phyloP scores from a whole-genome alignment of 1,139 yeast species.

The Yamadazyma pseudoaaseri region DNA sequence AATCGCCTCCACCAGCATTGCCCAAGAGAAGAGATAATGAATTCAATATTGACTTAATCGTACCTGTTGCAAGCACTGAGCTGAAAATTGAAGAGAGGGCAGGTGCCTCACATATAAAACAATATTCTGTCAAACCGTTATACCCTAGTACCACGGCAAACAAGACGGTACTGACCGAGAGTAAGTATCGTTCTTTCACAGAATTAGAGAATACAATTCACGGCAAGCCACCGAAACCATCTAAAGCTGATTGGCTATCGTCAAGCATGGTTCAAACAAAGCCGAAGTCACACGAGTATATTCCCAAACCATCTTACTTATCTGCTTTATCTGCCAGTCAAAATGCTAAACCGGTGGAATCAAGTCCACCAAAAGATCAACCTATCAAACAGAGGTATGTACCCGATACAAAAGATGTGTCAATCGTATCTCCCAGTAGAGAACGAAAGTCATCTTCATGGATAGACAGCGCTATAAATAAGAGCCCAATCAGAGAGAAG shows the following conservation, averaged over 20 bases:
- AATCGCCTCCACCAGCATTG: conserved; percentile 5
- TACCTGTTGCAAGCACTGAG: conserved; percentile 11
- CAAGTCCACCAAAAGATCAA: neutral
- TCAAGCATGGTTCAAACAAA: conserved; percentile 5
- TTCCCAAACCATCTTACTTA: conserved; percentile 15
- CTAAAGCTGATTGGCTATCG: conserved; percentile 10
- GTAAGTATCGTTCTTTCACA: conserved; percentile 11
- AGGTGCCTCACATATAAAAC: neutral
- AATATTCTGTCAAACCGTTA: neutral
- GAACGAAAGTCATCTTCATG: conserved; percentile 8
- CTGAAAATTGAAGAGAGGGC: no score
- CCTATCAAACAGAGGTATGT: conserved; percentile 2
- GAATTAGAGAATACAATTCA: conserved; percentile 13
- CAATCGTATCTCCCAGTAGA: conserved; percentile 8
- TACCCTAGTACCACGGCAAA: neutral
- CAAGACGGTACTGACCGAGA: neutral
- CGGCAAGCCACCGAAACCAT: conserved; percentile 7
- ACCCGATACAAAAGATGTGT: conserved; percentile 2
- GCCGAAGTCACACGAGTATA: neutral
- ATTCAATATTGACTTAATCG: conserved; percentile 6
- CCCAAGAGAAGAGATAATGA: conserved; percentile 4
- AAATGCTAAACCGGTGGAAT: conserved; percentile 9
- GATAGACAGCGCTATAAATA: conserved; percentile 16
- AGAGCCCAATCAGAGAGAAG: conserved; percentile 8
- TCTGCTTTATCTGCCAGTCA: conserved; percentile 13